These are phyloP conservation scores for Aspergillus sp. DNA, from an alignment of 2,329 filamentous ascomycete genomes.

Conservation along the genomic window DNA sequence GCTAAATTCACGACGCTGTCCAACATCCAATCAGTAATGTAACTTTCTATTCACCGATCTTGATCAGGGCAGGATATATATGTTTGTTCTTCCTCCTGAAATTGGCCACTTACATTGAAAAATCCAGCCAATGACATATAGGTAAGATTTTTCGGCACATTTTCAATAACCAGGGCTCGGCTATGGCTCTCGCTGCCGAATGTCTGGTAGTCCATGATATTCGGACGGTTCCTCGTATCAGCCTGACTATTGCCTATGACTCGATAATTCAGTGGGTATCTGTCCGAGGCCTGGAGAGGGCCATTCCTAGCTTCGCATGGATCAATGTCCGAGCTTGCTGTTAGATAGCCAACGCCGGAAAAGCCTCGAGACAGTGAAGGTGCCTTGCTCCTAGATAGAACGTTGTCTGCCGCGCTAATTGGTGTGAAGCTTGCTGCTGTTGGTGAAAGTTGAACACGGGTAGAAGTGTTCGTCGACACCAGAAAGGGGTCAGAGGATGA, in stretches of 20 bases:
- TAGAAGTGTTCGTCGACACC: slow-evolving; percentile 20
- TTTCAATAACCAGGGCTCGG: slow-evolving; percentile 37
- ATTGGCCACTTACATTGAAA: slow-evolving; percentile 39
- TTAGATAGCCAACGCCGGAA: slow-evolving; percentile 22
- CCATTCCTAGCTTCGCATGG: slow-evolving; percentile 13
- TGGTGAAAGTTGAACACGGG: slow-evolving; percentile 56
- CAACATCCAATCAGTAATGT: background rate
- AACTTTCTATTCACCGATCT: background rate
- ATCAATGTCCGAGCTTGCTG: slow-evolving; percentile 24
- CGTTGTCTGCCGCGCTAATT: slow-evolving; percentile 29
- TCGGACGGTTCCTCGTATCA: slow-evolving; percentile 10
- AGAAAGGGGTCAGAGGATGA: slow-evolving; percentile 34
- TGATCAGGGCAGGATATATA: background rate
- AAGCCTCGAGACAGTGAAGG: slow-evolving; percentile 15
- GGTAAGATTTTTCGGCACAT: slow-evolving; percentile 32
- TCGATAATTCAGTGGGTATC: slow-evolving; percentile 22
- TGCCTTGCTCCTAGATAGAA: slow-evolving; percentile 11
- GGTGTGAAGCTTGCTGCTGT: slow-evolving; percentile 65
- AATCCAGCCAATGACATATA: slow-evolving; percentile 39
- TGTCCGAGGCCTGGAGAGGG: slow-evolving; percentile 14
- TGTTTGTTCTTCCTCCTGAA: background rate
- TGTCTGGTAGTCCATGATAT: slow-evolving; percentile 20
- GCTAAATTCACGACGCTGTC: slow-evolving; percentile 37
- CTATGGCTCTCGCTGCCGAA: slow-evolving; percentile 30
- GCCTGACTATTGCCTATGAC: slow-evolving; percentile 25